phyloP scores from a whole-genome alignment of 2,329 filamentous ascomycete species.

The Colletotrichum noveboracense region DNA sequence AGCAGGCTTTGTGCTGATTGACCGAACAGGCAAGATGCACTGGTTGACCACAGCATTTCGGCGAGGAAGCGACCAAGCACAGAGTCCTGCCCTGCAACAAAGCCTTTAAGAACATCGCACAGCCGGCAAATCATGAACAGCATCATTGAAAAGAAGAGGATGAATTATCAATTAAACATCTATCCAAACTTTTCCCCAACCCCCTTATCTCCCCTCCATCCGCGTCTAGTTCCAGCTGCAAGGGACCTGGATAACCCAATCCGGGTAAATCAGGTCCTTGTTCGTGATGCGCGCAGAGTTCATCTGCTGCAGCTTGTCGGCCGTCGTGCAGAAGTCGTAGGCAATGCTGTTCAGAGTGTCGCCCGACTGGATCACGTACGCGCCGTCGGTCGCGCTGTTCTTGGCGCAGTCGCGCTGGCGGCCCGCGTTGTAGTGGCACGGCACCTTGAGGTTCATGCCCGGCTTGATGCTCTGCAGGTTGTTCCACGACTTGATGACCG shows the following conservation, averaged over 20 bases:
- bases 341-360: not conserved
- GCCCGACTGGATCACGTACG: not conserved
- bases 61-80: not conserved
- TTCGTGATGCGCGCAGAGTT: not conserved
- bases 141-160: not conserved
- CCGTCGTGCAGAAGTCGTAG: not conserved
- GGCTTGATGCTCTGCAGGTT: not conserved
- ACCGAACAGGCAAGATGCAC: not conserved
- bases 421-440: not conserved
- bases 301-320: not conserved
- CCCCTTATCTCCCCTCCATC: not conserved
- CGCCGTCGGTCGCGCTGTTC: not conserved
- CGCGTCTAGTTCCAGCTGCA: not conserved
- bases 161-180: not conserved
- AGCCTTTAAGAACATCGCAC: accelerated
- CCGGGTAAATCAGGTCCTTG: not conserved
- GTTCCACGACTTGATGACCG: not conserved
- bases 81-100: accelerated
- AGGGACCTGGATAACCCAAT: not conserved
- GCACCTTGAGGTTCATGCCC: not conserved
- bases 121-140: accelerated
- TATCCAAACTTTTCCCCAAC: not conserved
- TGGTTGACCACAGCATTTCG: not conserved
- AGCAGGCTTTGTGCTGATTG: not conserved
- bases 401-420: not conserved